Conservation (phyloP, 305 asterid genomes). For the Ilex paraguariensis region DNA sequence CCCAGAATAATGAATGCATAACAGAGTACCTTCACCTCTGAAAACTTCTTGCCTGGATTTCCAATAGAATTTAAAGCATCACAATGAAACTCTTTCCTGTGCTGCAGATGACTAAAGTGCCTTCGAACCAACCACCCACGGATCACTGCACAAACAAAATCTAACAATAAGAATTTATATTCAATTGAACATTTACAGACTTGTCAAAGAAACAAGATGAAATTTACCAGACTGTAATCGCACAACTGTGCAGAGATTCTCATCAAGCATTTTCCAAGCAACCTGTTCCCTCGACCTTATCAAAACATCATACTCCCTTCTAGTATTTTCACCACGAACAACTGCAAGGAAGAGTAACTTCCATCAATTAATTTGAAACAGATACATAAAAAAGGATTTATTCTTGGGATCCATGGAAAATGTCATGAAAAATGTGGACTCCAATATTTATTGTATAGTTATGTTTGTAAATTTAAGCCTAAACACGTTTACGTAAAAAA, state of each 20-base stretch:
- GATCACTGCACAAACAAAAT: constrained; percentile 21
- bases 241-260: constrained; percentile 35
- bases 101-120: constrained; percentile 15
- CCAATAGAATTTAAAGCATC: constrained; percentile 12
- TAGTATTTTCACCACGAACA: constrained; percentile 9
- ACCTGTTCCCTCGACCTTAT: constrained; percentile 1
- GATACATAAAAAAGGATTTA: too few species aligned
- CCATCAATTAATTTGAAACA: too few species aligned
- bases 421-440: too few species aligned
- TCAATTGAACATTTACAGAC: too few species aligned
- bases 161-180: neutral
- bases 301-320: neutral
- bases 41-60: constrained; percentile 38
- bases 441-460: too few species aligned
- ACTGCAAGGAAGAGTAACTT: constrained; percentile 1
- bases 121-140: constrained; percentile 47
- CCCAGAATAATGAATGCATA: neutral
- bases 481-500: too few species aligned
- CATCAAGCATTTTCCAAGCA: constrained; percentile 3
- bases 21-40: constrained; percentile 67
- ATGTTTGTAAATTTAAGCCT: too few species aligned
- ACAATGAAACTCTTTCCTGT: constrained; percentile 27
- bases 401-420: too few species aligned
- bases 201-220: too few species aligned
- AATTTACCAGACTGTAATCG: constrained; percentile 19